Conservation (phyloP, 1,284 basidiomycete genomes). For the Cerioporus squamosus region DNA sequence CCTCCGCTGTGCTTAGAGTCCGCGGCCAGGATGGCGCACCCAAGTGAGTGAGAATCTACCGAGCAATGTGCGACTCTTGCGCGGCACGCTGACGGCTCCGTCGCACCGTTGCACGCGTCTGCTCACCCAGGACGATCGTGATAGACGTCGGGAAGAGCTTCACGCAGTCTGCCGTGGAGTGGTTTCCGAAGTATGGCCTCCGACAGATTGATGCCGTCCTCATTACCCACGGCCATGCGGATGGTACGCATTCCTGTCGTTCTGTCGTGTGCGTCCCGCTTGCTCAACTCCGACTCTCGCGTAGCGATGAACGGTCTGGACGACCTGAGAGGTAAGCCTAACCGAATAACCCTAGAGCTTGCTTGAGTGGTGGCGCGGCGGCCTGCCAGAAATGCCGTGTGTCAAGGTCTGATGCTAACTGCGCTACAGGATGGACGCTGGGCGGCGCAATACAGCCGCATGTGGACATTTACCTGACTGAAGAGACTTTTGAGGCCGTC, state of each 20-base stretch:
- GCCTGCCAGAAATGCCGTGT: background rate
- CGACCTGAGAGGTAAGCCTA: constrained; percentile 68
- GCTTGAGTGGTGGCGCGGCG: constrained; percentile 7
- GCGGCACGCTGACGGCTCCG: background rate
- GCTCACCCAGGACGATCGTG: constrained; percentile 60
- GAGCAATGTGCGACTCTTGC: background rate
- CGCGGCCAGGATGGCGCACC: constrained; percentile 52
- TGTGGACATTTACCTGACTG: constrained; percentile 75
- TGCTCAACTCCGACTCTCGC: constrained; percentile 14
- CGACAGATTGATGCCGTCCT: constrained; percentile 79
- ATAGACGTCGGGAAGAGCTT: constrained; percentile 86
- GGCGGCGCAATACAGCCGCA: constrained; percentile 65
- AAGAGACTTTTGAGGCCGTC: constrained; percentile 67
- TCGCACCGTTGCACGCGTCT: background rate
- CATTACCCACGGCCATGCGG: constrained; percentile 81
- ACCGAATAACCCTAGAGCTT: constrained; percentile 1
- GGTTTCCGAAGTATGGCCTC: constrained; percentile 78
- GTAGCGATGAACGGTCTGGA: constrained; percentile 84
- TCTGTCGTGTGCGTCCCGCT: background rate
- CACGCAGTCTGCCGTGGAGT: constrained; percentile 74
- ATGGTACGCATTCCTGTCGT: constrained; percentile 52
- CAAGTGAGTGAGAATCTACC: constrained; percentile 47
- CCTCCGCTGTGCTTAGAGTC: constrained; percentile 65
- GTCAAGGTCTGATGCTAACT: background rate
- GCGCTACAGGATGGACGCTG: constrained; percentile 73